Conservation (phyloP, 345 rosid species). For the Arabidopsis thaliana region DNA sequence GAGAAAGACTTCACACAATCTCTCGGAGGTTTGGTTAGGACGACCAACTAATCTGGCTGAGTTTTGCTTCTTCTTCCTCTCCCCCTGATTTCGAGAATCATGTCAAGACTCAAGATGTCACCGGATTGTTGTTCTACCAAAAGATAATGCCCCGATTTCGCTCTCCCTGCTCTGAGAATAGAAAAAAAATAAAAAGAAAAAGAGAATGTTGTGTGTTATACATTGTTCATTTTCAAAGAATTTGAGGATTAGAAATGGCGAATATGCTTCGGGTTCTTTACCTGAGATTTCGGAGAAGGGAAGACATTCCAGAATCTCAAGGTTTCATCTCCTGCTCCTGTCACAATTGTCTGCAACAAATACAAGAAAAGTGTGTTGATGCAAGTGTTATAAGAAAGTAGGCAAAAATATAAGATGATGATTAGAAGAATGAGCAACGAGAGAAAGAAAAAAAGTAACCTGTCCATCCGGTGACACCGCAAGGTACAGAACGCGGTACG, state of each 20-base stretch:
- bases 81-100: not conserved
- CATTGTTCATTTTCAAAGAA: not conserved
- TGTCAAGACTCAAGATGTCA: slow-evolving; percentile 40
- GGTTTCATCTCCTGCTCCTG: slow-evolving; percentile 99
- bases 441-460: slow-evolving; percentile 52
- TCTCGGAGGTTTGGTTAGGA: slow-evolving; percentile 22
- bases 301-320: slow-evolving; percentile 97
- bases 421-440: not conserved
- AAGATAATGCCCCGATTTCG: slow-evolving; percentile 76
- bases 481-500: slow-evolving; percentile 94
- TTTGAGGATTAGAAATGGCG: not conserved
- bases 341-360: slow-evolving; percentile 79
- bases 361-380: slow-evolving; percentile 28
- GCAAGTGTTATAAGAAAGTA: not conserved
- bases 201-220: not conserved
- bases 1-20: slow-evolving; percentile 13
- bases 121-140: slow-evolving; percentile 83
- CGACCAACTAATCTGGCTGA: slow-evolving; percentile 11
- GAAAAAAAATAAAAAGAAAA: not conserved
- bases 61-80: not conserved
- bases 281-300: slow-evolving; percentile 97
- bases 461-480: slow-evolving; percentile 99
- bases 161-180: slow-evolving; percentile 71
- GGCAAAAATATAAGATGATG: not conserved
- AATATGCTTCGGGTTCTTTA: slow-evolving; percentile 26